phyloP scores from a whole-genome alignment of 2,329 filamentous ascomycete species.

The Ceratocystis variospora region DNA sequence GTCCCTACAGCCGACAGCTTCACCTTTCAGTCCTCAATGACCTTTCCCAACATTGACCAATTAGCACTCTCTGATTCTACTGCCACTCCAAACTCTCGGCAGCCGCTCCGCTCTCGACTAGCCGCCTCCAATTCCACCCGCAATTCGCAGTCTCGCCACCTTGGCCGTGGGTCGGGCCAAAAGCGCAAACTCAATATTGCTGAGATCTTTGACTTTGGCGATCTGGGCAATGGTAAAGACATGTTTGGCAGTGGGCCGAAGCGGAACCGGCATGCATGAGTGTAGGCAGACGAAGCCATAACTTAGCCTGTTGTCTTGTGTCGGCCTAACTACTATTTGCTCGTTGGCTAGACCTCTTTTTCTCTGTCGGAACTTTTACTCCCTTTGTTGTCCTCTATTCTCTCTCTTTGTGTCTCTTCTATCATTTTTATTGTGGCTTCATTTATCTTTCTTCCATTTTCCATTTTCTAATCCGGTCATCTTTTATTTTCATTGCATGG shows the following conservation, averaged over 20 bases:
- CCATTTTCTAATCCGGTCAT: background rate
- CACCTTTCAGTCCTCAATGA: slow-evolving; percentile 53
- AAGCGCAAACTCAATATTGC: slow-evolving; percentile 62
- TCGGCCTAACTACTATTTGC: background rate
- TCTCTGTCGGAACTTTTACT: background rate
- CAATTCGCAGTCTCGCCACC: slow-evolving; percentile 27
- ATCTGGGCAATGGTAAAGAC: slow-evolving; percentile 49
- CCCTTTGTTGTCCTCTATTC: background rate
- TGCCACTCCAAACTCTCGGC: slow-evolving; percentile 20
- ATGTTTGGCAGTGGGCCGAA: slow-evolving; percentile 37
- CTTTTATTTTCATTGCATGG: slow-evolving; percentile 3
- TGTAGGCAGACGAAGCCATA: background rate
- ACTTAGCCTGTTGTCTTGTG: background rate
- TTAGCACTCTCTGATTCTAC: slow-evolving; percentile 44
- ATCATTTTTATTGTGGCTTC: background rate
- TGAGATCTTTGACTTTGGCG: slow-evolving; percentile 61
- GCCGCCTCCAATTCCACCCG: slow-evolving; percentile 20
- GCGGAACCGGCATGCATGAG: slow-evolving; percentile 35
- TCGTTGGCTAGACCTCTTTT: background rate
- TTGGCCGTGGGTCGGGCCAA: slow-evolving; percentile 52
- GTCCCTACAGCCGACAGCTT: slow-evolving; percentile 49
- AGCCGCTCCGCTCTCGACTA: slow-evolving; percentile 11
- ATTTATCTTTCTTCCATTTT: background rate
- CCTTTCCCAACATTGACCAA: slow-evolving; percentile 45
- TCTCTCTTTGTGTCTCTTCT: background rate